A percentile compares a stretch with the other conserved stretches of the same genome.
Evolutionary conservation across 805 yeast genomes (phyloP).

Genomic region (Saturnispora bothae): DNA sequence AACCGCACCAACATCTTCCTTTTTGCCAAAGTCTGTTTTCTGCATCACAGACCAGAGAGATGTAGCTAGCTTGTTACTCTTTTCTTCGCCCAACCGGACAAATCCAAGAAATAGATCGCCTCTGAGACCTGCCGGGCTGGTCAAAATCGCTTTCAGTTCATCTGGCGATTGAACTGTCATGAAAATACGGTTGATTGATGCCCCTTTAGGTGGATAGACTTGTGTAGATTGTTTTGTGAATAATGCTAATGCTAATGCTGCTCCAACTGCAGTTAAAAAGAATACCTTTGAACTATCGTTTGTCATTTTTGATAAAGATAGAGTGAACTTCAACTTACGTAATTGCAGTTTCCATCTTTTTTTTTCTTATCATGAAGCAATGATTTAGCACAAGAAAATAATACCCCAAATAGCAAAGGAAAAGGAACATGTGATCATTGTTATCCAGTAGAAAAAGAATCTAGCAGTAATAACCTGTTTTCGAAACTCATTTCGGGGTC

Average conservation of each 20-base stretch:
- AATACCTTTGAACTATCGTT: slow-evolving; percentile 1
- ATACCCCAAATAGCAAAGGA: no score
- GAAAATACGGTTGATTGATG: slow-evolving; percentile 31
- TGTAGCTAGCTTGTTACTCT: slow-evolving; percentile 52
- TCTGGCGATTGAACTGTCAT: slow-evolving; percentile 43
- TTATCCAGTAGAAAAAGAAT: no score
- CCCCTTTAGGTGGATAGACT: slow-evolving; percentile 27
- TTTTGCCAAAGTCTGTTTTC: slow-evolving; percentile 53
- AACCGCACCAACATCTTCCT: slow-evolving; percentile 24
- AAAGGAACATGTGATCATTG: no score
- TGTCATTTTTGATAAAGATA: no score
- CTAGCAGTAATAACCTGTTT: no score
- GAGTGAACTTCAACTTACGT: no score
- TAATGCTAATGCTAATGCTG: slow-evolving; percentile 1
- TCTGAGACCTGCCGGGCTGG: slow-evolving; percentile 7
- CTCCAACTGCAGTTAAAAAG: slow-evolving; percentile 4
- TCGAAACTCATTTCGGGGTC: no score
- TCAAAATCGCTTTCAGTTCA: slow-evolving; percentile 47
- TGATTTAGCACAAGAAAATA: no score
- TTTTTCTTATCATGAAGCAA: no score
- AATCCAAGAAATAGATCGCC: slow-evolving; percentile 28
- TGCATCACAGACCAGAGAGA: slow-evolving; percentile 51
- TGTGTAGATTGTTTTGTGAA: slow-evolving; percentile 1
- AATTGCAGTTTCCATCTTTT: no score
- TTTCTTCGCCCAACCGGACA: slow-evolving; percentile 53